Base-by-base conservation (phyloP, 2,329 filamentous ascomycete species). In the Ophioceras dolichostomum region DNA sequence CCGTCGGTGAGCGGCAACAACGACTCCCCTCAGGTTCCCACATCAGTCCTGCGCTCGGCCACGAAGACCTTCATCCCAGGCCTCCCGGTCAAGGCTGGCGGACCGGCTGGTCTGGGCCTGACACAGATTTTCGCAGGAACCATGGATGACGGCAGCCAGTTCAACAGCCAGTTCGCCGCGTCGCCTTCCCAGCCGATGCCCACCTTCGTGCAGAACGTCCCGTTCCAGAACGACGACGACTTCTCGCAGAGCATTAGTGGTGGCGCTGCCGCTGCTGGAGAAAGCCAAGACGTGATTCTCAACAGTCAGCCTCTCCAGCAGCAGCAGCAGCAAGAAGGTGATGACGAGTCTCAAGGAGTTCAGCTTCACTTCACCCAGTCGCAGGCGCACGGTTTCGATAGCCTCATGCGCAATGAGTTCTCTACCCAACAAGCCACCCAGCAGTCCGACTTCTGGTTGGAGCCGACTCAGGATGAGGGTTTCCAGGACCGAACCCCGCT, bases 41-140 rank as follows among this genome's bases (percentile, higher is more conserved):
- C 67, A 13, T 82, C 78, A 0, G 73, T 80, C 2, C 54, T 81
- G n/a, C 72, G 78, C 29, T 82, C 77, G 4, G 76, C 76, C 3
- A 78, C 70, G 41, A 83, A 82, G 57, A 70, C 64, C 0, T 80
- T 81, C 47, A 81, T 85, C 40, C 81, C 80, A 4, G 79, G 77
- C 2, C 59, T 85, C 16, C 73, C 78, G 3, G 65, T 79, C 4
- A 57, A 67, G 6, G 49, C 50, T 8, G 59, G 60, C 17, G 71
- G 67, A 0, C 67, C 74, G 17, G 76, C 74, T 26, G 76, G 76
- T 3, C 61, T 94, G 30, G 83, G 85, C 9, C 67, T 94, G 32
- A 93, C 86, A 0, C 88, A 94, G 49, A 89, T 91, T 43, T 95
- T 94, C 53, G 83, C 83, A 5, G 85, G 85, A 10, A 94, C 87